These are phyloP conservation scores for Neofusicoccum laricinum DNA, from an alignment of 2,329 filamentous ascomycete species.

Conservation along the genomic window DNA sequence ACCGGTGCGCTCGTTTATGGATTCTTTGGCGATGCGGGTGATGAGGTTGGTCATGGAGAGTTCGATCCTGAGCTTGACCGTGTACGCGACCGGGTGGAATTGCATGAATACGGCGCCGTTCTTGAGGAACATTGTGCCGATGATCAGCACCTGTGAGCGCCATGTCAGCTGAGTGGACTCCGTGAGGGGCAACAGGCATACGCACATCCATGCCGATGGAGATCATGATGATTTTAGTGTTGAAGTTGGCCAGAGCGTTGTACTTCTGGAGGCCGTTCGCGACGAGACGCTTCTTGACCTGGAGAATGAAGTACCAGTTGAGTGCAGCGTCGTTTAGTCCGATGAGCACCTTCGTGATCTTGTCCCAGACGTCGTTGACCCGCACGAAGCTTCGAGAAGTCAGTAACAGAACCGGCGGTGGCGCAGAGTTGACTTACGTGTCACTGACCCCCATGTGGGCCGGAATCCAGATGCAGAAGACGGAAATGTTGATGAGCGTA, in stretches of 20 bases:
- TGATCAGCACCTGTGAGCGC: constrained; percentile 7
- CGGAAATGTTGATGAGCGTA: constrained; percentile 29
- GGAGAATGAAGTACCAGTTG: constrained; percentile 29
- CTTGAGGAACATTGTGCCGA: constrained; percentile 14
- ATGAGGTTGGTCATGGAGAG: constrained; percentile 45
- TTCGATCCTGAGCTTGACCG: constrained; percentile 46
- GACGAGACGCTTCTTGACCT: constrained; percentile 25
- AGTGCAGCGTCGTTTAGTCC: constrained; percentile 25
- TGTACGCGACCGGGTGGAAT: constrained; percentile 43
- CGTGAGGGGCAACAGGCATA: neutral
- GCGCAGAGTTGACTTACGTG: constrained; percentile 16
- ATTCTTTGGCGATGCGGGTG: constrained; percentile 20
- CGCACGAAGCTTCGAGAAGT: constrained; percentile 9
- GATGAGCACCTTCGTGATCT: constrained; percentile 26
- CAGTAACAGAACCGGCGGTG: neutral
- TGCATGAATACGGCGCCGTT: constrained; percentile 28
- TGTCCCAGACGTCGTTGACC: constrained; percentile 21
- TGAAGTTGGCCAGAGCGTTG: constrained; percentile 26
- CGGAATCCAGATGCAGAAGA: constrained; percentile 30
- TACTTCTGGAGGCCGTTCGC: constrained; percentile 28
- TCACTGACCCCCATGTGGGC: constrained; percentile 24
- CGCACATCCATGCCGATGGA: constrained; percentile 27
- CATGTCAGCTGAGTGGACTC: neutral
- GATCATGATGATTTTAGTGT: constrained; percentile 25
- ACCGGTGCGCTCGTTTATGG: constrained; percentile 1